phyloP scores from a whole-genome alignment of 129 eudicot genomes.

The Apium graveolens region DNA sequence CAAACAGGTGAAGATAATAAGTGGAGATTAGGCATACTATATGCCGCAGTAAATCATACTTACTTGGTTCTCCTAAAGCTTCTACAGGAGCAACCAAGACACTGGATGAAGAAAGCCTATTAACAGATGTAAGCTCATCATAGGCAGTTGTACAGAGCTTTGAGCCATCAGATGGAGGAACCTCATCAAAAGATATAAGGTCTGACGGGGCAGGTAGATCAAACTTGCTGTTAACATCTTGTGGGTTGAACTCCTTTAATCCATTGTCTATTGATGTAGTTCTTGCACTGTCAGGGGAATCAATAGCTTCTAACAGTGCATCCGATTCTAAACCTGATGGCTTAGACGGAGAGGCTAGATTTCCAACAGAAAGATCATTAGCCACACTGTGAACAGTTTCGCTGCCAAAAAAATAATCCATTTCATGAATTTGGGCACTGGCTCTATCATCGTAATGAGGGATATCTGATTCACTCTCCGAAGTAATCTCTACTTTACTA shows the following conservation, averaged over 20 bases:
- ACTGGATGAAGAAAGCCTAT: constrained; percentile 25
- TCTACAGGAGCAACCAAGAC: constrained; percentile 23
- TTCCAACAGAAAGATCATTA: constrained; percentile 12
- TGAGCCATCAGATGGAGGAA: constrained; percentile 19
- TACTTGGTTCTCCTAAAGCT: constrained; percentile 30
- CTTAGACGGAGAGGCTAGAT: constrained; percentile 18
- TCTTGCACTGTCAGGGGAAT: constrained; percentile 13
- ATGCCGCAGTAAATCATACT: constrained; percentile 21
- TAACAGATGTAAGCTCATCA: constrained; percentile 26
- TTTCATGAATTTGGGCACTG: constrained; percentile 16
- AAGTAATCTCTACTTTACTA: constrained; percentile 35
- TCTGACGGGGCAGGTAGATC: constrained; percentile 23
- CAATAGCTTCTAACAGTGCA: constrained; percentile 13
- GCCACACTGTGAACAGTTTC: constrained; percentile 7
- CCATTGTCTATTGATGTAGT: constrained; percentile 26
- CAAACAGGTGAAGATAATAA: neutral
- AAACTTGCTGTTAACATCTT: constrained; percentile 21
- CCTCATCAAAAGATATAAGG: constrained; percentile 24
- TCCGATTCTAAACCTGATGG: constrained; percentile 13
- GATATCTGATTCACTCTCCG: constrained; percentile 40
- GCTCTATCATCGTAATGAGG: constrained; percentile 22
- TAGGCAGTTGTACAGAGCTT: constrained; percentile 19
- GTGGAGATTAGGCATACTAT: constrained; percentile 1
- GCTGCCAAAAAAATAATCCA: constrained; percentile 11
- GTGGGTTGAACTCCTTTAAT: constrained; percentile 42